phyloP scores from a whole-genome alignment of 2,329 filamentous ascomycete genomes.

The Fusarium tricinctum region DNA sequence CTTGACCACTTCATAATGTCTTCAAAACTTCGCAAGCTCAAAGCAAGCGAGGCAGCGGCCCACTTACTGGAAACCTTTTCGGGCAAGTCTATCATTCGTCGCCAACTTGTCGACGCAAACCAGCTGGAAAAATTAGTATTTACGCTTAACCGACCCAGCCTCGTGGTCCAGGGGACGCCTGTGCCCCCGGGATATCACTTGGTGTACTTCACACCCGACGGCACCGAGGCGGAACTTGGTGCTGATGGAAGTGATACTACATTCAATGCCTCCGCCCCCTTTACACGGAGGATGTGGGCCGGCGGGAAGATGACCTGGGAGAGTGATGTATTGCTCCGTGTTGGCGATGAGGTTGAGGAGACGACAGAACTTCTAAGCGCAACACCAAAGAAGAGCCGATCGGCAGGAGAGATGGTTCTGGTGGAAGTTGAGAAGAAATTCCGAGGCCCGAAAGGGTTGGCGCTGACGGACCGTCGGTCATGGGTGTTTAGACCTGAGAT shows the following conservation, averaged over 20 bases:
- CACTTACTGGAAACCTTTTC: slow-evolving; percentile 53
- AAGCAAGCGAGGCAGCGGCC: slow-evolving; percentile 50
- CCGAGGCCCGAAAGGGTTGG: slow-evolving; percentile 63
- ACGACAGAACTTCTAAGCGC: slow-evolving; percentile 68
- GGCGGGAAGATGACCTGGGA: slow-evolving; percentile 71
- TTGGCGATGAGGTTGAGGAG: slow-evolving; percentile 70
- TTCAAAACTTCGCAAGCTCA: slow-evolving; percentile 33
- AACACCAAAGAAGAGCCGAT: slow-evolving; percentile 66
- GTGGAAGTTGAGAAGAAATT: slow-evolving; percentile 75
- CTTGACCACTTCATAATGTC: slow-evolving; percentile 8
- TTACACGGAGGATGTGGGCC: slow-evolving; percentile 77
- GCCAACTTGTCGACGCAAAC: slow-evolving; percentile 71
- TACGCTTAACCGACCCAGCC: slow-evolving; percentile 65
- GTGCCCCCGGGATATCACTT: slow-evolving; percentile 73
- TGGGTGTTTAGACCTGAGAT: slow-evolving; percentile 62
- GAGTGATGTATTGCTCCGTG: slow-evolving; percentile 54
- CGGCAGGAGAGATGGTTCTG: slow-evolving; percentile 73
- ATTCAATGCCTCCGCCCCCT: slow-evolving; percentile 71
- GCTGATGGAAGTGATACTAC: slow-evolving; percentile 71
- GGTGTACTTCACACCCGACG: slow-evolving; percentile 72
- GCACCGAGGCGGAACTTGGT: slow-evolving; percentile 68
- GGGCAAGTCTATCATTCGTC: slow-evolving; percentile 47
- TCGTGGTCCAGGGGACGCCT: slow-evolving; percentile 61
- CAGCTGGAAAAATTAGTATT: slow-evolving; percentile 73
- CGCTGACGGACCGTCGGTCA: slow-evolving; percentile 68